Base-by-base conservation (phyloP, 306 rosid genomes). In the Ammopiptanthus mongolicus region DNA sequence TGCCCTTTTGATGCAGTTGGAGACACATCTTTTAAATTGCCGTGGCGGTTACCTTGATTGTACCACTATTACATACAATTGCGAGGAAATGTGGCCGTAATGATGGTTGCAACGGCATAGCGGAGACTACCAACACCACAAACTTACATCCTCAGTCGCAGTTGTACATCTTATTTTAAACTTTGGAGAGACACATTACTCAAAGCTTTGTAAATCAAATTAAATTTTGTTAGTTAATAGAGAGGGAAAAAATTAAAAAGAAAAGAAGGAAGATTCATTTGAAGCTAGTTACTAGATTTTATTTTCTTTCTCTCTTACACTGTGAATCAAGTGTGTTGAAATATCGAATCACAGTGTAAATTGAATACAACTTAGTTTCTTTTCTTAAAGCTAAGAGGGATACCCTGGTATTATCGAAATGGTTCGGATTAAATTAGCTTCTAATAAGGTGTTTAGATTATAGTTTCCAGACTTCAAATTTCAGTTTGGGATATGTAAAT, bases 151-250 rank as follows among this genome's bases (percentile, higher is more conserved):
- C n/a, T n/a, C n/a, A n/a, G n/a, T n/a, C n/a, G n/a, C n/a, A n/a
- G n/a, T n/a, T n/a, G n/a, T n/a, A n/a, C n/a, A n/a, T n/a, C n/a
- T n/a, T n/a, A n/a, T n/a, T n/a, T n/a, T n/a, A n/a, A n/a, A n/a
- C n/a, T n/a, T n/a, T 25, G 28, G 34, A 44, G 23, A 53, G 14
- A 10, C 29, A 7, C 39, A n/a, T 65, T 18, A n/a, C 47, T 9
- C 13, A 47, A 39, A 15, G 57, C 48, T 60, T 60, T 84, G 95
- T 86, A 89, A 79, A 91, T 84, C 74, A 85, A 80, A 79, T 53
- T 56, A 86, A 83, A 36, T 89, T 89, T 93, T 93, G 90, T 77
- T 76, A 85, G 85, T 17, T 23, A 68, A 78, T 80, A 76, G 73
- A 73, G 33, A 39, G 4, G 34, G 6, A 1, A 8, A n/a, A 13